Evolutionary conservation across 129 eudicot genomes (phyloP), one percentile per base, ranked within the genome.

Genomic region (Logfia minima): DNA sequence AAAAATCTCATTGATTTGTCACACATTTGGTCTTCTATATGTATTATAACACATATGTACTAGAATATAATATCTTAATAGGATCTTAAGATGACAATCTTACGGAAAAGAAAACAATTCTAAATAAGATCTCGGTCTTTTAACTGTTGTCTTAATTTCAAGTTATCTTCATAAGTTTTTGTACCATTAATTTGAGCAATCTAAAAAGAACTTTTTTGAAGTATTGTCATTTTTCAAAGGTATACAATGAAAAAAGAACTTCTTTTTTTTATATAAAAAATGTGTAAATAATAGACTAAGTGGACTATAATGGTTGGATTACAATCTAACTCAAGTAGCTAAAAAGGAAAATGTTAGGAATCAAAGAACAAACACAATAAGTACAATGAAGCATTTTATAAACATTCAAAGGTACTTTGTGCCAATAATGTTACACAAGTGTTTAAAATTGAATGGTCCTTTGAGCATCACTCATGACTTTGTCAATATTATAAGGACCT

Each of bases 331-430:
- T 70, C 66, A 75, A 65, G 77, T 70, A 79, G 43, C 58, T 56
- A 18, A 53, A 75, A 79, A 26, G 71, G 6, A 21, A 64, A 41
- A 41, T 43, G 29, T 14, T 21, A 24, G n/a, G 67, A 34, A 37
- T 53, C 65, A 37, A 62, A 53, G 52, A 26, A 18, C 29, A 65
- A 39, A 35, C 61, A 74, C 8, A 66, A 80, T 80, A 59, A 74
- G 22, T 80, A 16, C 29, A 52, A 68, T 16, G 68, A 55, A 35
- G 69, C 75, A 66, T 35, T 56, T 39, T 61, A 39, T 71, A 65
- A 71, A 78, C 79, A 71, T 77, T 65, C 19, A 48, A 71, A 82
- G 37, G 82, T 71, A 77, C 85, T 82, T 83, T 83, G 76, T 66
- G 70, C 59, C 80, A 78, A 77, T 69, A 67, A 83, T 71, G 78